Evolutionary conservation across 2,329 filamentous ascomycete genomes (phyloP).

Genomic region (Talaromyces sp.): DNA sequence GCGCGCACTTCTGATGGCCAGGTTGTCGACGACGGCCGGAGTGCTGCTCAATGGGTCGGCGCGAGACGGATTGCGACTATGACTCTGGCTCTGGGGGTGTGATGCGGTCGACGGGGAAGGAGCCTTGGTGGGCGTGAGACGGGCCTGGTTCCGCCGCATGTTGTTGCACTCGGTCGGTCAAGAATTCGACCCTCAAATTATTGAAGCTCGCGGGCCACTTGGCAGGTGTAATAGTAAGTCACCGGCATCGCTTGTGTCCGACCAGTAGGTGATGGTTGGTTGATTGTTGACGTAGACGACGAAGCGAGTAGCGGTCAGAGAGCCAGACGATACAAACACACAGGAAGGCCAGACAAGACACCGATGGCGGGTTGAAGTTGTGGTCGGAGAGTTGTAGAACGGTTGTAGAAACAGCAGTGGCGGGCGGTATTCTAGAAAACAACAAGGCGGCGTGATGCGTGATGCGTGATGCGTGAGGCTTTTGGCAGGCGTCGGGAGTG

Average conservation of each 20-base stretch:
- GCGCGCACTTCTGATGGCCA: neutral
- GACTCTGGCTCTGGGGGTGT: slow-evolving; percentile 13
- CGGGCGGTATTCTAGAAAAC: too few species aligned
- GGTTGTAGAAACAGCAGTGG: too few species aligned
- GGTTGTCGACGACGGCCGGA: neutral
- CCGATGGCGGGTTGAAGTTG: too few species aligned
- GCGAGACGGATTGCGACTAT: slow-evolving; percentile 20
- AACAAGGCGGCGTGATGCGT: neutral
- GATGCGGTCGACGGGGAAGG: slow-evolving; percentile 25
- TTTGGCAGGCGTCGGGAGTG: neutral
- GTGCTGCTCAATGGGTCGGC: slow-evolving; percentile 9
- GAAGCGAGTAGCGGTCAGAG: neutral
- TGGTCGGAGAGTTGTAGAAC: too few species aligned
- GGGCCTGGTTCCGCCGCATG: slow-evolving; percentile 31
- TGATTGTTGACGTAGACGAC: neutral
- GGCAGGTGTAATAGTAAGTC: neutral
- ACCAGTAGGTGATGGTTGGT: neutral
- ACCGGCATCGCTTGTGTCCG: slow-evolving; percentile 11
- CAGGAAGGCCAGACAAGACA: too few species aligned
- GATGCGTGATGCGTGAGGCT: neutral
- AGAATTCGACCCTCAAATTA: slow-evolving; percentile 1
- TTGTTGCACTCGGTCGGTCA: slow-evolving; percentile 8
- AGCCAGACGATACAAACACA: too few species aligned
- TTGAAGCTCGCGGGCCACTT: slow-evolving; percentile 4
- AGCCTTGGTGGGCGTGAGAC: slow-evolving; percentile 36